Evolutionary conservation across 2,329 filamentous ascomycete genomes (phyloP).

Genomic region (Colletotrichum caudatum): DNA sequence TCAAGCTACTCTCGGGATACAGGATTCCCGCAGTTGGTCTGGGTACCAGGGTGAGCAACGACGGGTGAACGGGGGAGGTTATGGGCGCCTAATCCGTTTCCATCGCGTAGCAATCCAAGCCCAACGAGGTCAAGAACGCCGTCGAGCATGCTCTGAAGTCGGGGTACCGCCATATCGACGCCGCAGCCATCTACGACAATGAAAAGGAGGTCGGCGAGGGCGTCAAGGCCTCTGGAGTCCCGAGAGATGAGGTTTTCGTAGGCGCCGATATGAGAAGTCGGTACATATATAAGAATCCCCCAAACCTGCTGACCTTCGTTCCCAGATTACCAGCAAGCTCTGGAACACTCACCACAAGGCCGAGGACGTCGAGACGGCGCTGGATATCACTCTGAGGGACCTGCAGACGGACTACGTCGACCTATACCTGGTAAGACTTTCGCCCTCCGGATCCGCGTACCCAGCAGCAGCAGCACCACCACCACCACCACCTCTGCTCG

Average conservation of each 20-base stretch:
- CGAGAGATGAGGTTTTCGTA: slow-evolving; percentile 63
- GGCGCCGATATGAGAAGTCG: background rate
- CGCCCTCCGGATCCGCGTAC: background rate
- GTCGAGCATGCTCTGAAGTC: slow-evolving; percentile 68
- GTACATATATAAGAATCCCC: background rate
- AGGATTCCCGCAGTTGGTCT: slow-evolving; percentile 50
- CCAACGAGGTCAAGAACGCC: slow-evolving; percentile 56
- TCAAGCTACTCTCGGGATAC: slow-evolving; percentile 50
- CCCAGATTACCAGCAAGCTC: slow-evolving; percentile 48
- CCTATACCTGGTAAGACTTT: slow-evolving; percentile 47
- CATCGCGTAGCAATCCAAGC: slow-evolving; percentile 60
- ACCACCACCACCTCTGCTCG: background rate
- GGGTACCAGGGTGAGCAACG: slow-evolving; percentile 49
- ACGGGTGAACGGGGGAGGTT: too few species aligned
- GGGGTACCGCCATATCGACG: slow-evolving; percentile 72
- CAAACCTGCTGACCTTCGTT: slow-evolving; percentile 1
- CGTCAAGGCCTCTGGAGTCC: slow-evolving; percentile 59
- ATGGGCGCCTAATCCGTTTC: background rate
- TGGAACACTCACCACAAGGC: slow-evolving; percentile 52
- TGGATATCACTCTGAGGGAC: slow-evolving; percentile 48
- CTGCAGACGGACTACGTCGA: slow-evolving; percentile 51
- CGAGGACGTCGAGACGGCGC: slow-evolving; percentile 46
- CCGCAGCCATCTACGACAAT: slow-evolving; percentile 74
- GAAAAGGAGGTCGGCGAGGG: slow-evolving; percentile 65
- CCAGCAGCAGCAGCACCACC: background rate